phyloP scores from a whole-genome alignment of 73 alveolate genomes.

The Paramecium octaurelia region DNA sequence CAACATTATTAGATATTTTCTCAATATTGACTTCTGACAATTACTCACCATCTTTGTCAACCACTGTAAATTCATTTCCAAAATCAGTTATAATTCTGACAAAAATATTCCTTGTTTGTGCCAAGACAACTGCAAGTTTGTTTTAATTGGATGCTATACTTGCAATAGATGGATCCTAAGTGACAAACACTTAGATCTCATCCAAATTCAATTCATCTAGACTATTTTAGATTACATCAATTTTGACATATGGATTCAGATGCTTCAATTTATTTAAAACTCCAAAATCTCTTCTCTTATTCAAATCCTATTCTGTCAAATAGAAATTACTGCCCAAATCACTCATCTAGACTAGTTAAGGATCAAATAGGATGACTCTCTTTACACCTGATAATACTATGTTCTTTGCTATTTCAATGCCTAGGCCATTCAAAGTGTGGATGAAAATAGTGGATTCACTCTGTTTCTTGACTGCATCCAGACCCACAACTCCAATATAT shows the following conservation, averaged over 20 bases:
- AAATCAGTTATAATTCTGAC: slow-evolving; percentile 83
- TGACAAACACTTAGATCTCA: neutral
- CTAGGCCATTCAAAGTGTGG: slow-evolving; percentile 83
- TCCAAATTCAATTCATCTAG: neutral
- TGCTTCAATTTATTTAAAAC: slow-evolving; percentile 74
- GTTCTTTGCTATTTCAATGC: slow-evolving; percentile 95
- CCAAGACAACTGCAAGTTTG: neutral
- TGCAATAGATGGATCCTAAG: slow-evolving; percentile 6
- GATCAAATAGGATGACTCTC: slow-evolving; percentile 82
- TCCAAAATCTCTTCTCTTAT: slow-evolving; percentile 78
- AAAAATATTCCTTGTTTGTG: slow-evolving; percentile 78
- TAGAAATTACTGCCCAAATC: slow-evolving; percentile 87
- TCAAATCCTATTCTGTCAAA: slow-evolving; percentile 73
- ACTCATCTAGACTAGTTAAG: slow-evolving; percentile 45
- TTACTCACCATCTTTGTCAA: slow-evolving; percentile 93
- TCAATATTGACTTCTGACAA: slow-evolving; percentile 82
- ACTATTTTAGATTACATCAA: neutral
- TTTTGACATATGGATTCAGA: slow-evolving; percentile 84
- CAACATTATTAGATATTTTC: neutral
- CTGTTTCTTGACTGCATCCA: slow-evolving; percentile 91
- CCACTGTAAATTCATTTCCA: slow-evolving; percentile 82
- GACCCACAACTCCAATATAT: slow-evolving; percentile 96
- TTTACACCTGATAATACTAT: slow-evolving; percentile 93
- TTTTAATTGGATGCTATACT: neutral
- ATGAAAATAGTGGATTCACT: slow-evolving; percentile 85